Percentiles rank a stretch among this genome's conserved stretches.
Conservation (phyloP, 2,329 filamentous ascomycete species). For the Clonostachys byssicola region DNA sequence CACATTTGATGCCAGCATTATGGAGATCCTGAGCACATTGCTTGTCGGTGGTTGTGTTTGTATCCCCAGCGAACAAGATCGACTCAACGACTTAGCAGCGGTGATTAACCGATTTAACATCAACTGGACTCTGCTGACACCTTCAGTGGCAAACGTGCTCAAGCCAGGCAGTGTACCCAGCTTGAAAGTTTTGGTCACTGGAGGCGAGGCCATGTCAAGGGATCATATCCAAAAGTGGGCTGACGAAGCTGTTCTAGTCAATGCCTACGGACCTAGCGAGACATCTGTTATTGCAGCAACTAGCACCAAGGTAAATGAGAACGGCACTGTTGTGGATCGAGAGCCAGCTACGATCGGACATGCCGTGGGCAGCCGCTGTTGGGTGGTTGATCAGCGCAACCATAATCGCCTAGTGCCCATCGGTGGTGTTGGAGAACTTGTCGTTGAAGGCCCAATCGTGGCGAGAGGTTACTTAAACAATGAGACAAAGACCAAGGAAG, state of each 20-base stretch:
- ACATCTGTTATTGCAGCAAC: slow-evolving; percentile 15
- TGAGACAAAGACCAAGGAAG: background rate
- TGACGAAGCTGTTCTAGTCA: slow-evolving; percentile 23
- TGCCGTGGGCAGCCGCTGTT: slow-evolving; percentile 8
- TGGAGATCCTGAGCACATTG: slow-evolving; percentile 4
- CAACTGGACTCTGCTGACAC: slow-evolving; percentile 7
- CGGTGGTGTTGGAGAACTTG: slow-evolving; percentile 29
- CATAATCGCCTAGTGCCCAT: slow-evolving; percentile 12
- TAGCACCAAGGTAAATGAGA: slow-evolving; percentile 23
- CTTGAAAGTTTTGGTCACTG: slow-evolving; percentile 8
- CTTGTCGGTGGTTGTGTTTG: slow-evolving; percentile 7
- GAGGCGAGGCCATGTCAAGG: slow-evolving; percentile 22
- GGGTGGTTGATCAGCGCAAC: slow-evolving; percentile 30
- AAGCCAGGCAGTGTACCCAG: slow-evolving; percentile 3
- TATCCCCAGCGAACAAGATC: slow-evolving; percentile 8
- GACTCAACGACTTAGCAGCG: slow-evolving; percentile 4
- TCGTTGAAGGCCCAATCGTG: slow-evolving; percentile 44
- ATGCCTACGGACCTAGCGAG: slow-evolving; percentile 36
- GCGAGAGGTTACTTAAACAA: slow-evolving; percentile 28
- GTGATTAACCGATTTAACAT: slow-evolving; percentile 7
- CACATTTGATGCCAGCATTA: slow-evolving; percentile 8
- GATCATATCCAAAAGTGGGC: slow-evolving; percentile 10
- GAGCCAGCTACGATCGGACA: slow-evolving; percentile 5
- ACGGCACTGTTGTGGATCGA: background rate
- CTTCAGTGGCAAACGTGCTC: slow-evolving; percentile 4